A percentile compares a stretch with the other conserved stretches of the same genome.
phyloP scores from a whole-genome alignment of 345 rosid genomes.

The Syzygium grande region DNA sequence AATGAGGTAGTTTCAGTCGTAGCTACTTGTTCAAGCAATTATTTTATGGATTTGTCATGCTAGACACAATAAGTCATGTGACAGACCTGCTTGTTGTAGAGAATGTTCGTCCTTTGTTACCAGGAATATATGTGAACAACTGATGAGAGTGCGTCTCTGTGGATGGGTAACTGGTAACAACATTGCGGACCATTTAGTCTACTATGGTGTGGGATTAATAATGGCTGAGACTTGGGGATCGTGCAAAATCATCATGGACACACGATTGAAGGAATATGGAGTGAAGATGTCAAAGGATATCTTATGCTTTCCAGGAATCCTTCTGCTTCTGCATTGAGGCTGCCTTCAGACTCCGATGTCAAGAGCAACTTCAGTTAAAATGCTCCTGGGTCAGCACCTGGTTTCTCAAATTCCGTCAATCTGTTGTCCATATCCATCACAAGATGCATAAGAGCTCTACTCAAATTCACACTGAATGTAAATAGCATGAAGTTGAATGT shows the following conservation, averaged over 20 bases:
- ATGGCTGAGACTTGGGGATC: not conserved
- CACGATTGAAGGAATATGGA: not conserved
- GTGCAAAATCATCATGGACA: not conserved
- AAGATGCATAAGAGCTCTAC: not conserved
- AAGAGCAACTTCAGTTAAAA: not conserved
- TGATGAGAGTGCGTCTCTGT: not conserved
- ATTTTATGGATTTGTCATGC: not conserved
- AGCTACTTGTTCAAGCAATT: not conserved
- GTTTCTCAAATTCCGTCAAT: not conserved
- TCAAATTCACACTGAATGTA: not conserved
- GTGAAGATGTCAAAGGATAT: not conserved
- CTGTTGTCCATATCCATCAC: not conserved
- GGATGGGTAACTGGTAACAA: not conserved
- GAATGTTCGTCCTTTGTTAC: not conserved
- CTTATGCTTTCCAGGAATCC: not conserved
- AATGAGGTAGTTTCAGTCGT: not conserved
- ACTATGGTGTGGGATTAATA: not conserved
- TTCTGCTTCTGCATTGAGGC: not conserved
- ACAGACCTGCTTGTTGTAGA: not conserved
- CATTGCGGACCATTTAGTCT: not conserved
- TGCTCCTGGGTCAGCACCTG: fast-evolving
- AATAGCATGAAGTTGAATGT: fast-evolving
- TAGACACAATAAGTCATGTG: not conserved
- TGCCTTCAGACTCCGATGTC: not conserved
- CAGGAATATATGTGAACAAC: not conserved